Conservation (phyloP, 805 yeast genomes). For the Yarrowia bubula region DNA sequence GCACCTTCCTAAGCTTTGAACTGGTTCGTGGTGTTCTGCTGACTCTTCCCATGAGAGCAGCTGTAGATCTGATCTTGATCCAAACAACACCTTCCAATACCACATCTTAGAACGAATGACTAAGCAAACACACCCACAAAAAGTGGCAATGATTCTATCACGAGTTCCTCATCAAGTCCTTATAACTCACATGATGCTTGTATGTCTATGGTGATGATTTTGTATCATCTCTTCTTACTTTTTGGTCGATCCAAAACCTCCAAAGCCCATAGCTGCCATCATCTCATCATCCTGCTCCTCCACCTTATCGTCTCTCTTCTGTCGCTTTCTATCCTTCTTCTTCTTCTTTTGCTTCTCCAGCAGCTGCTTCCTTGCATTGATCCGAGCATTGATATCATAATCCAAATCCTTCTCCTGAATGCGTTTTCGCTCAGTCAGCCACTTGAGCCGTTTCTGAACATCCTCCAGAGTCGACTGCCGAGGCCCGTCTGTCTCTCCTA, state of each 20-base stretch:
- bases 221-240: not conserved
- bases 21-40: too few species aligned
- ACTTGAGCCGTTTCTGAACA: conserved; percentile 45
- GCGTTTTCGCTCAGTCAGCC: conserved; percentile 39
- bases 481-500: conserved; percentile 43
- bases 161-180: too few species aligned
- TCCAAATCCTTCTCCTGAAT: conserved; percentile 28
- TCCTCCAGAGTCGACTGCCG: conserved; percentile 46
- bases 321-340: conserved; percentile 4
- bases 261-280: conserved; percentile 27
- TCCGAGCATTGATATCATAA: conserved; percentile 18
- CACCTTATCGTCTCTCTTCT: not conserved
- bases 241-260: conserved; percentile 5
- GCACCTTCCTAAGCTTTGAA: too few species aligned
- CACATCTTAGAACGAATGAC: too few species aligned
- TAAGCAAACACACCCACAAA: too few species aligned
- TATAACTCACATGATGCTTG: too few species aligned
- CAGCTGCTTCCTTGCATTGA: not conserved
- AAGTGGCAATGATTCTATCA: too few species aligned
- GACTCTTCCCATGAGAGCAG: too few species aligned
- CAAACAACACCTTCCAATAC: too few species aligned
- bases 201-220: too few species aligned
- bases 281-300: conserved; percentile 5
- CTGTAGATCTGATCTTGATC: too few species aligned
- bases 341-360: not conserved